Conservation (phyloP, 768 basidiomycete genomes). For the Mrakia blollopis region DNA sequence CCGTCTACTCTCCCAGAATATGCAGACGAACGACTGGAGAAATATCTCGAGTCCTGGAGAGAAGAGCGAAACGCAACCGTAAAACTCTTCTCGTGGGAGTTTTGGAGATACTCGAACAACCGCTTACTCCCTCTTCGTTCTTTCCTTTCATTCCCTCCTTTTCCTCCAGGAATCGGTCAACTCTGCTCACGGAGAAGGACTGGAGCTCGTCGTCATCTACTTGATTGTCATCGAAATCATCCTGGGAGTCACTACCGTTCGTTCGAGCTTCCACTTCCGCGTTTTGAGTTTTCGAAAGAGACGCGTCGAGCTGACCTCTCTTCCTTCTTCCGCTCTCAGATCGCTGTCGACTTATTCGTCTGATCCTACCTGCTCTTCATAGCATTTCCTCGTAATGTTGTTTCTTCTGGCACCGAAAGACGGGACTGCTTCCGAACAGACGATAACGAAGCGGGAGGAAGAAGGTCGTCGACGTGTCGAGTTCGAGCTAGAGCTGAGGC, state of each 20-base stretch:
- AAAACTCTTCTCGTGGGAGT: too few species aligned
- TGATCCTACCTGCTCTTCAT: neutral
- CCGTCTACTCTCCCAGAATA: too few species aligned
- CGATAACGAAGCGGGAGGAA: too few species aligned
- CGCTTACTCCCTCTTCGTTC: neutral
- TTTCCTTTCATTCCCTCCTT: neutral
- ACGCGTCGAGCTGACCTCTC: neutral
- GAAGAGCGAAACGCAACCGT: neutral
- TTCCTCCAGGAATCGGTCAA: slow-evolving; percentile 32
- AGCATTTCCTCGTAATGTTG: too few species aligned
- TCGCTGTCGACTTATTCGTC: neutral
- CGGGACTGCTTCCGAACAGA: too few species aligned
- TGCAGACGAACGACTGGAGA: too few species aligned
- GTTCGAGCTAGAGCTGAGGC: too few species aligned
- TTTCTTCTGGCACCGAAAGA: too few species aligned
- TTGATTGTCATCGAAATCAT: slow-evolving; percentile 31
- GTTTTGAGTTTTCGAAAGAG: neutral
- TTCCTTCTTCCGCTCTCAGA: neutral
- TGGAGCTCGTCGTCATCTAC: slow-evolving; percentile 32
- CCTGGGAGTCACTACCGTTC: slow-evolving; percentile 10
- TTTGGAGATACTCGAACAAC: too few species aligned
- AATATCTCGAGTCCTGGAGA: neutral
- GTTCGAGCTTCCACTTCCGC: neutral
- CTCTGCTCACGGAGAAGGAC: slow-evolving; percentile 29
- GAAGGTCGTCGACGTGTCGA: too few species aligned